A percentile compares a stretch with the other conserved stretches of the same genome.
Conservation (phyloP, 1,284 basidiomycete species). For the Puccinia brachypodii region DNA sequence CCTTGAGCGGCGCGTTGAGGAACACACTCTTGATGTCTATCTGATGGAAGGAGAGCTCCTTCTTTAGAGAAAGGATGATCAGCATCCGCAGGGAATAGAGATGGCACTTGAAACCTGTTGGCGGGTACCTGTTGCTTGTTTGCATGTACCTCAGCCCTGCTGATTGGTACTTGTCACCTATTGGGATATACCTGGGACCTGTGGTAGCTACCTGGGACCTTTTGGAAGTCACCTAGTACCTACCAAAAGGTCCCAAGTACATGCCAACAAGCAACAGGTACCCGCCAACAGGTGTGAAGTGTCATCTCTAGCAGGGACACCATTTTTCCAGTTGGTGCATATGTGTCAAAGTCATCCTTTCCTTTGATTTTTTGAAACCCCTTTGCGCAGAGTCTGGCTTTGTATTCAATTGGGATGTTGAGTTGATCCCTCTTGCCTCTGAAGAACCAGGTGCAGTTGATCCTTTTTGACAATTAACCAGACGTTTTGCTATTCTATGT, state of each 20-base stretch:
- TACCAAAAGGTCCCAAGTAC: no score
- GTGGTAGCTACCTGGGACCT: no score
- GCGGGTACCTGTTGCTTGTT: no score
- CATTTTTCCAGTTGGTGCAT: not conserved
- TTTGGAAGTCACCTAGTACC: no score
- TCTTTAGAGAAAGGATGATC: not conserved
- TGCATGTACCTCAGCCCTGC: no score
- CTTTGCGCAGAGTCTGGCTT: not conserved
- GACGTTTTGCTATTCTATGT: not conserved
- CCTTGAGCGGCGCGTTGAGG: not conserved
- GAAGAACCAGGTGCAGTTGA: not conserved
- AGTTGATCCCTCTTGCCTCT: not conserved
- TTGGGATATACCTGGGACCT: no score
- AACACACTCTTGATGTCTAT: not conserved
- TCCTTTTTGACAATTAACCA: not conserved
- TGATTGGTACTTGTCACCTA: no score
- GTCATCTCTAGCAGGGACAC: no score
- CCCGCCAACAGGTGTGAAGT: no score
- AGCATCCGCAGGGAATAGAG: not conserved
- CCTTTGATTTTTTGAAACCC: not conserved
- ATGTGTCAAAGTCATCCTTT: not conserved
- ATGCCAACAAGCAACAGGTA: no score
- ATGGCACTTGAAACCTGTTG: no score
- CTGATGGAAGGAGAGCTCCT: not conserved
- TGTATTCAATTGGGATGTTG: not conserved